These are phyloP conservation scores for Monilinia polystroma DNA, from an alignment of 2,329 filamentous ascomycete genomes.

Conservation along the genomic window DNA sequence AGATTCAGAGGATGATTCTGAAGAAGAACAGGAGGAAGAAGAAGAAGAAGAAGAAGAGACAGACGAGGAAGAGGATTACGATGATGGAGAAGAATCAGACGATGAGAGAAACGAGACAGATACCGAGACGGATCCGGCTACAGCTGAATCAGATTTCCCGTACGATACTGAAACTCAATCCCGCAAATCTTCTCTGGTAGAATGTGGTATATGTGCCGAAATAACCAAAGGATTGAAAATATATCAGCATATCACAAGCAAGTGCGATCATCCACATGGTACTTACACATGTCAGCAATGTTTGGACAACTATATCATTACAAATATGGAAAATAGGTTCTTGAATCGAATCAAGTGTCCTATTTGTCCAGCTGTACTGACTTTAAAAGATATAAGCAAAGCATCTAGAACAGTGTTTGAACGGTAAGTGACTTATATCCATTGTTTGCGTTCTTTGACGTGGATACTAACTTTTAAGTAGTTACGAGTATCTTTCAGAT, in stretches of 20 bases:
- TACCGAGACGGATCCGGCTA: background rate
- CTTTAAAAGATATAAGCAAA: background rate
- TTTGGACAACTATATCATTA: conserved; percentile 9
- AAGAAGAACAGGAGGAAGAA: background rate
- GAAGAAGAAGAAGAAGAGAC: background rate
- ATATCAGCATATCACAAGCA: background rate
- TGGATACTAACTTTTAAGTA: background rate
- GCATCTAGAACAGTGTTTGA: background rate
- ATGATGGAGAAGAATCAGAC: background rate
- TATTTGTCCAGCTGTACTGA: conserved; percentile 2
- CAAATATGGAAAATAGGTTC: background rate
- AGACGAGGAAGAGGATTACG: background rate
- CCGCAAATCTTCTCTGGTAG: background rate
- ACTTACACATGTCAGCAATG: background rate
- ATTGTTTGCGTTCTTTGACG: background rate
- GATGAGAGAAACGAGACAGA: background rate
- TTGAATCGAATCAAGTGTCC: conserved; percentile 18
- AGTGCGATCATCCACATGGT: background rate
- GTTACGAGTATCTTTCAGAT: conserved; percentile 12
- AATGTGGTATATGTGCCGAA: conserved; percentile 7
- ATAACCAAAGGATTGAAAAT: too few species aligned
- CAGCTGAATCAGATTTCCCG: background rate
- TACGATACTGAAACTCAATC: background rate
- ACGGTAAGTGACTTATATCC: conserved; percentile 3
- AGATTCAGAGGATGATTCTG: background rate